Conservation (phyloP, 176 grass and related monocot genomes). For the Eremochloa ophiuroides region DNA sequence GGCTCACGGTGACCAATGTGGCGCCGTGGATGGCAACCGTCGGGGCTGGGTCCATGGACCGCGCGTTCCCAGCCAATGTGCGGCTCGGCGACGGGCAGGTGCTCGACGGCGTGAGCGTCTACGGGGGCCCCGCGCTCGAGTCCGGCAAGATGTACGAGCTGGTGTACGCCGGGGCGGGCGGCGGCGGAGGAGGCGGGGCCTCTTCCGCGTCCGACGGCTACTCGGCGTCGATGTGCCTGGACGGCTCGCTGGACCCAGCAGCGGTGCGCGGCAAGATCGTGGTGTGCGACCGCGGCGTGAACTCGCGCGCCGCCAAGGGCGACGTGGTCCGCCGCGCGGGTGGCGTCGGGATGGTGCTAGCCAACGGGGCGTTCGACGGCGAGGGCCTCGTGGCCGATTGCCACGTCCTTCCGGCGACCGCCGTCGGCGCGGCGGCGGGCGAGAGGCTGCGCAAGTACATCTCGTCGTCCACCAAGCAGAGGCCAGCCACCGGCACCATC, state of each 20-base stretch:
- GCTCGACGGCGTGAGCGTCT: slow-evolving; percentile 78
- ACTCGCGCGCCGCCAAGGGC: slow-evolving; percentile 74
- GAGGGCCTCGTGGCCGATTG: slow-evolving; percentile 91
- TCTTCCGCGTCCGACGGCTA: slow-evolving; percentile 53
- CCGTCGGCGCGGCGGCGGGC: slow-evolving; percentile 58
- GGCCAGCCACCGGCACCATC: slow-evolving; percentile 68
- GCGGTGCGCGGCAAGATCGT: slow-evolving; percentile 66
- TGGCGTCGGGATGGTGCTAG: slow-evolving; percentile 78
- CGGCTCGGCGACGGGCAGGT: slow-evolving; percentile 60
- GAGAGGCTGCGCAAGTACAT: slow-evolving; percentile 78
- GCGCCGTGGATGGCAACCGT: slow-evolving; percentile 89
- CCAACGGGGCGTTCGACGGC: slow-evolving; percentile 86
- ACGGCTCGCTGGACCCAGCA: slow-evolving; percentile 67
- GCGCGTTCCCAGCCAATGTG: slow-evolving; percentile 86
- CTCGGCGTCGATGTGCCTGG: slow-evolving; percentile 81
- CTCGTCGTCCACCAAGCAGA: slow-evolving; percentile 36
- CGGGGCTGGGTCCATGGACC: slow-evolving; percentile 90
- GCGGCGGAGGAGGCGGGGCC: not conserved
- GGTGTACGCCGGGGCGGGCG: slow-evolving; percentile 53
- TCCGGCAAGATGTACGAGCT: slow-evolving; percentile 62
- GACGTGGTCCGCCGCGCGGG: slow-evolving; percentile 75
- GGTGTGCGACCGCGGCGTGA: slow-evolving; percentile 90
- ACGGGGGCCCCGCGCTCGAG: slow-evolving; percentile 62
- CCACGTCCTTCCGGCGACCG: slow-evolving; percentile 80
- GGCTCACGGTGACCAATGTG: slow-evolving; percentile 83